Evolutionary conservation across 257 asterid species (phyloP), one percentile per base, ranked within the genome.

Genomic region (Solanum neorickii): DNA sequence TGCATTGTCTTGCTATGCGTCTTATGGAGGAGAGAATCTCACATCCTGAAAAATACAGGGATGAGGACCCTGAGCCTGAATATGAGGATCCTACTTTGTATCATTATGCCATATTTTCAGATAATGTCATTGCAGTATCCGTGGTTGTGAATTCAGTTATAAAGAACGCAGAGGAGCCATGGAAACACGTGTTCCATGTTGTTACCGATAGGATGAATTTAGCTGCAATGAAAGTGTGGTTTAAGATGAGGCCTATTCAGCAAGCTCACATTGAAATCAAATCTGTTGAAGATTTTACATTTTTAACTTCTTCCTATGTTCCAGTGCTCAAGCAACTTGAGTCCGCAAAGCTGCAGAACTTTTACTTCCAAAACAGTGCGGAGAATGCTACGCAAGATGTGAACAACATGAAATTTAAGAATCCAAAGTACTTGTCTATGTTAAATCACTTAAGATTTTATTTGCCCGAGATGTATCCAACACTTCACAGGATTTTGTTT

Each of bases 1-100:
- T 97, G 93, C 99, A 97, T 89, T 97, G 99, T 89, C 94, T 97
- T 65, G 98, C 99, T 2, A 97, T 97, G 99, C 91, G 99, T 86
- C 96, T 97, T 52, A 88, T 95, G 98, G 99, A 93, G 93, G 99
- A 95, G 96, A 91, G 98, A 89, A 97, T 97, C 87, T 93, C 96
- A 12, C 96, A 97, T 89, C 99, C 99, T 23, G 97, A 94, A 70
- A 97, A 97, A 88, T 97, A 97, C 52, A 91, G 77, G 72, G 97
- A 94, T 86, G 98, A 95, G 84, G 94, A 89, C 90, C 94, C 96
- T 10, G 89, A 93, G 89, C 91, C 95, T 31, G 98, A 95, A 92
- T 93, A 93, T 82, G 98, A 93, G 90, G 99, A 96, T 88, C 98
- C 98, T n/a, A 94, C 88, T 88, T 89, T 96, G 87, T 96, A 92